Evolutionary conservation across 257 asterid species (phyloP), one percentile per base, ranked within the genome.

Genomic region (Gardenia jasminoides): DNA sequence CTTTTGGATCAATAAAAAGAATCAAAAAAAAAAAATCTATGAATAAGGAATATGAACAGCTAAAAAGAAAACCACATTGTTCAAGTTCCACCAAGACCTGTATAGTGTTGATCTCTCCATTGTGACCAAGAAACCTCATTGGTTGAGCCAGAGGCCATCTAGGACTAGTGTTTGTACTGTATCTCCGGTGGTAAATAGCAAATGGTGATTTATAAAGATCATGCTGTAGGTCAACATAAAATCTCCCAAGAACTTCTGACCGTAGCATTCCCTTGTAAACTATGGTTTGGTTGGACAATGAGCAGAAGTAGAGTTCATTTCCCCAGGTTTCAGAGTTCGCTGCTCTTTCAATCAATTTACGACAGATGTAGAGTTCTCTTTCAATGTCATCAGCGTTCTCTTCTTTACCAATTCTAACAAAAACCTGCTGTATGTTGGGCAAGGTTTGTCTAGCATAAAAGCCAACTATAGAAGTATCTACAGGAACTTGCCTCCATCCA

Each of bases 61-160:
- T 13, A 46, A 59, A 75, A 46, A 76, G 41, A 16, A 52, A 67
- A 17, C 28, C 46, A 67, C 33, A 70, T 67, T 74, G 17, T 46
- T 67, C 69, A 16, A 68, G 43, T 74, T 30, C 73, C 39, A 56
- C 15, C 76, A 78, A 46, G 59, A 93, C 99, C 98, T 96, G 99
- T 84, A 96, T 93, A 67, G 99, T 96, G 85, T 96, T 96, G 90
- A 96, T 96, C 91, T 96, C 98, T 81, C 99, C 99, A 87, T 96
- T 96, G 83, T 96, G 99, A 82, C 99, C 99, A 76, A 96, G 97
- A 78, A 96, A 96, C 89, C 98, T 91, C 99, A 96, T 96, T 71
- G 99, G 99, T 76, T 93, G 99, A 81, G 98, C 99, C 70, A 96
- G 90, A 77, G 97, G 98, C 99, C 99, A 96, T 85, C 97, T 90